Evolutionary conservation across 2,329 filamentous ascomycete species (phyloP).

Genomic region (Tetracladium maxilliforme): DNA sequence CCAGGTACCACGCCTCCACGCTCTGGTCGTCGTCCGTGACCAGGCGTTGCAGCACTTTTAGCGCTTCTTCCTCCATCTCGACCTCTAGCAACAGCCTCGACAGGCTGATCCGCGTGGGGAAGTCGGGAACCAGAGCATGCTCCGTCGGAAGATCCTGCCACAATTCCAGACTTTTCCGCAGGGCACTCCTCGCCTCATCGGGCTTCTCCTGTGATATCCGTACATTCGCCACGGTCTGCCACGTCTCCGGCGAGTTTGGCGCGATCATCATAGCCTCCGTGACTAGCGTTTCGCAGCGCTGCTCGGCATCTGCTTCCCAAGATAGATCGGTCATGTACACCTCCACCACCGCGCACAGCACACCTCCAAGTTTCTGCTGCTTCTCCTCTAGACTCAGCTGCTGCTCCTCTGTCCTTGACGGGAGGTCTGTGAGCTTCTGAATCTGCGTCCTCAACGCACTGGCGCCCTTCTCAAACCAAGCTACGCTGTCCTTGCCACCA

Average conservation of each 20-base stretch:
- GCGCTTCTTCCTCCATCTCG: conserved; percentile 69
- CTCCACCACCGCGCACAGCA: conserved; percentile 87
- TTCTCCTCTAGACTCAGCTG: conserved; percentile 45
- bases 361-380: conserved; percentile 70
- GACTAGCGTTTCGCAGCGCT: conserved; percentile 72
- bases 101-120: conserved; percentile 71
- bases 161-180: conserved; percentile 63
- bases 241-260: conserved; percentile 70
- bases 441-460: conserved; percentile 59
- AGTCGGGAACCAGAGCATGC: conserved; percentile 66
- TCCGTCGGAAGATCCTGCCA: conserved; percentile 70
- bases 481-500: conserved; percentile 49
- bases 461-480: conserved; percentile 58
- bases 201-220: conserved; percentile 72
- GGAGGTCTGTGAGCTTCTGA: conserved; percentile 38
- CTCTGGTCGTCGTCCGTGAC: conserved; percentile 84
- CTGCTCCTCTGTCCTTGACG: conserved; percentile 15
- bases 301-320: conserved; percentile 83
- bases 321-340: conserved; percentile 98
- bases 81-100: conserved; percentile 81
- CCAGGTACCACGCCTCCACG: conserved; percentile 93
- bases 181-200: conserved; percentile 67
- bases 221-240: conserved; percentile 90
- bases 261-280: conserved; percentile 82
- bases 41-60: conserved; percentile 71